These are phyloP conservation scores for Parathielavia appendiculata DNA, from an alignment of 495 filamentous ascomycete species.

Conservation along the genomic window DNA sequence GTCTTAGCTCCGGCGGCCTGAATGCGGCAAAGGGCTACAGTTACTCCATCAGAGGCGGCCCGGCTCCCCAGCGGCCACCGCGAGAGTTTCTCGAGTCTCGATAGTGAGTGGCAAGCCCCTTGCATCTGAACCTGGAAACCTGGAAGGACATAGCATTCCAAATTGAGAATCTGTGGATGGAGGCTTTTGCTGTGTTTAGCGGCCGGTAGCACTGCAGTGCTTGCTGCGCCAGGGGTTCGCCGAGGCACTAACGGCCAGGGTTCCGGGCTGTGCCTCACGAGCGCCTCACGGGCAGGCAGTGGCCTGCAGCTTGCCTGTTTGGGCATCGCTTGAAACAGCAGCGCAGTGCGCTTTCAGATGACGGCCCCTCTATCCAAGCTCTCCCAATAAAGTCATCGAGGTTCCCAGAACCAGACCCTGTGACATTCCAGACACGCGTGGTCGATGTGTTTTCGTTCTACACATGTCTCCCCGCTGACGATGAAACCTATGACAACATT, in stretches of 20 bases:
- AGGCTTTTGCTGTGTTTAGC: too few relatives aligned
- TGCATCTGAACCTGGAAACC: neutral
- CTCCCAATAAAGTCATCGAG: neutral
- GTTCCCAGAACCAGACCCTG: too few relatives aligned
- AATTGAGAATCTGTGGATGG: neutral
- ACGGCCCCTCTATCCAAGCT: neutral
- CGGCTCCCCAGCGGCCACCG: conserved; percentile 29
- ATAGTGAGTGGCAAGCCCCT: conserved; percentile 25
- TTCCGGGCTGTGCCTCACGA: conserved; percentile 6
- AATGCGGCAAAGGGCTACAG: conserved; percentile 25
- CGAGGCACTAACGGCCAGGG: neutral
- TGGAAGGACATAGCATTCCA: neutral
- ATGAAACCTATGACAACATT: neutral
- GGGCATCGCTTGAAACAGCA: conserved; percentile 3
- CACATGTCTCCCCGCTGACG: neutral
- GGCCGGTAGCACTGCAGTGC: neutral
- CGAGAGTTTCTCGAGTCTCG: conserved; percentile 28
- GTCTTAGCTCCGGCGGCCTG: conserved; percentile 9
- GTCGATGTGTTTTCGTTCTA: neutral
- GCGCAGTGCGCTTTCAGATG: neutral
- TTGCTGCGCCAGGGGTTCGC: neutral
- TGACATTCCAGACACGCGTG: conserved; percentile 2
- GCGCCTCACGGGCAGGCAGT: neutral
- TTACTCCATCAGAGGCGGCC: conserved; percentile 32
- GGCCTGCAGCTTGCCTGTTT: conserved; percentile 7